Percentiles rank a stretch among this genome's conserved stretches.
phyloP scores from a whole-genome alignment of 768 basidiomycete species.

The Calvatia gigantea region DNA sequence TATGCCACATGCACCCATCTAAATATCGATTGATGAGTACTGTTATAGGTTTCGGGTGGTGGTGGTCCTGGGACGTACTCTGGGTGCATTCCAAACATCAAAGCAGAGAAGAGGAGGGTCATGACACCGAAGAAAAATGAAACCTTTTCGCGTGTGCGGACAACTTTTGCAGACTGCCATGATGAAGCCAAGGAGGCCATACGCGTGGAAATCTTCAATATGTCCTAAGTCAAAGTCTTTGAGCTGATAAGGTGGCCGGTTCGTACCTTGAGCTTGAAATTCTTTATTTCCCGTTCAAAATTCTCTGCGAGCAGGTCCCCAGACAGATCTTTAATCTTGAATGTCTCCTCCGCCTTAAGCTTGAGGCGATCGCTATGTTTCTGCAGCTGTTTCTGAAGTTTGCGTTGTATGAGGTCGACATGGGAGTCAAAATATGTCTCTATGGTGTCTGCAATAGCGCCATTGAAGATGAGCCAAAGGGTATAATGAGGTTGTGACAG shows the following conservation, averaged over 20 bases:
- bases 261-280: constrained; percentile 79
- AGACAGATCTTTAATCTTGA: constrained; percentile 59
- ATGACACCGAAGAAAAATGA: constrained; percentile 95
- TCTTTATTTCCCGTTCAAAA: constrained; percentile 36
- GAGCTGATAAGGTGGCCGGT: constrained; percentile 5
- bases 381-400: constrained; percentile 81
- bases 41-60: neutral
- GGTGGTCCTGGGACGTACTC: constrained; percentile 48
- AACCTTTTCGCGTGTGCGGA: constrained; percentile 77
- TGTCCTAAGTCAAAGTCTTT: neutral
- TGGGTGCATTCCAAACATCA: constrained; percentile 86
- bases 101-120: constrained; percentile 77
- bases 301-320: constrained; percentile 18
- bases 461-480: constrained; percentile 22
- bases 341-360: constrained; percentile 74
- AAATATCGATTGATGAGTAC: constrained; percentile 14
- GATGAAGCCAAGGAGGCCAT: constrained; percentile 74
- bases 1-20: constrained; percentile 91
- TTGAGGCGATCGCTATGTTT: constrained; percentile 85
- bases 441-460: constrained; percentile 64
- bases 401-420: constrained; percentile 77
- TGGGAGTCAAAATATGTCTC: constrained; percentile 96
- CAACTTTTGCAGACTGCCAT: constrained; percentile 92
- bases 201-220: constrained; percentile 66
- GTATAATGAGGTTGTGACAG: constrained; percentile 5